A percentile compares a stretch with the other conserved stretches of the same genome.
Evolutionary conservation across 257 asterid genomes (phyloP).

Genomic region (Solanum chiquidenum): DNA sequence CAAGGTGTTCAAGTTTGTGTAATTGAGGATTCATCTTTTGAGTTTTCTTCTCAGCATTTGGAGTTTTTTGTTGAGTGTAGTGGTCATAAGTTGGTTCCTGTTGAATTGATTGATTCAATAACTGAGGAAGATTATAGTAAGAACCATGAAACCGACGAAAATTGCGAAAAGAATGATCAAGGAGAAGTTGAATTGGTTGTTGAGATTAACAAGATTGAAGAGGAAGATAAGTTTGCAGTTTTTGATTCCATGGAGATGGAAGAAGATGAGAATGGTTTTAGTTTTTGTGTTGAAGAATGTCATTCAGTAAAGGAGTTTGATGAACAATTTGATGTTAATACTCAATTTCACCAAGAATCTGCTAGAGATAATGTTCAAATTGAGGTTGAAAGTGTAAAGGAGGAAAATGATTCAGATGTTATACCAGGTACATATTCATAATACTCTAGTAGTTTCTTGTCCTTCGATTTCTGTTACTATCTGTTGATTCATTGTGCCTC

Average conservation of each 20-base stretch:
- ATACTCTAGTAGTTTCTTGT: not conserved
- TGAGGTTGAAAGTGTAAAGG: not conserved
- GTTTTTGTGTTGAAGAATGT: conserved; percentile 39
- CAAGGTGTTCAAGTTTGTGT: conserved; percentile 39
- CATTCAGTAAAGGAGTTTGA: conserved; percentile 9
- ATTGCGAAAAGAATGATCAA: not conserved
- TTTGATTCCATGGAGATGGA: conserved; percentile 56
- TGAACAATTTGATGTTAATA: conserved; percentile 4
- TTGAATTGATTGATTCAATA: conserved; percentile 51
- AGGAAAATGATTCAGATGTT: conserved; percentile 13
- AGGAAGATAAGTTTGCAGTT: conserved; percentile 30
- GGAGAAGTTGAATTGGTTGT: conserved; percentile 15
- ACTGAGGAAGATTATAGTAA: conserved; percentile 24
- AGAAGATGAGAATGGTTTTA: conserved; percentile 48
- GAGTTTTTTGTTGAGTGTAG: conserved; percentile 65
- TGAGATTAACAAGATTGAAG: conserved; percentile 8
- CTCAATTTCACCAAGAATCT: conserved; percentile 8
- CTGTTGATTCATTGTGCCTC: not conserved
- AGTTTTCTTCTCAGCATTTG: conserved; percentile 52
- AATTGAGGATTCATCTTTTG: conserved; percentile 14
- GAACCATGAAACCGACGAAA: not conserved
- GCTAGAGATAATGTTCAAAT: conserved; percentile 17
- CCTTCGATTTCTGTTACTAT: not conserved
- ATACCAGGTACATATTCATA: conserved; percentile 19
- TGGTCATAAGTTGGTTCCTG: conserved; percentile 54